Evolutionary conservation across 2,329 filamentous ascomycete genomes (phyloP), one percentile per base, ranked within the genome.

Genomic region (Paracorniculantispora psalliotae): DNA sequence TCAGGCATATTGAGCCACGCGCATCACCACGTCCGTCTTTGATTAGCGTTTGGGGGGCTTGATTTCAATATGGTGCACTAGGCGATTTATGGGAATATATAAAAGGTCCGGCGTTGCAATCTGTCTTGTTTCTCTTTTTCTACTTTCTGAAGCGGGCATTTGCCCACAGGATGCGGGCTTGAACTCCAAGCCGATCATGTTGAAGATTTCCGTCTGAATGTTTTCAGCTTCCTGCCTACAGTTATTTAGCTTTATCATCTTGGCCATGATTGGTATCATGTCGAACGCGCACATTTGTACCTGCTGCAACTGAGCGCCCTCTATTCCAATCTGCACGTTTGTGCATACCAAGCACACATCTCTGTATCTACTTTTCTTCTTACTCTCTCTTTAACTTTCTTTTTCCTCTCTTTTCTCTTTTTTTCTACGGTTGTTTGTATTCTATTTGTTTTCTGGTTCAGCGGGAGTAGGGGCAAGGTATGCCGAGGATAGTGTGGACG

Each of bases 1-100:
- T 37, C 81, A 83, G 68, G 80, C 81, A 4, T 79, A 78, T 59
- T 81, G 54, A 68, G 59, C 39, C 60, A 23, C 47, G 48, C 46
- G 33, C n/a, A 53, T 59, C 10, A 28, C 41, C 25, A 21, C 47
- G 41, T 55, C n/a, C 39, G 56, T 57, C 54, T 55, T 51, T 47
- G 51, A 57, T 57, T 60, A 26, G 37, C 46, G 35, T 26, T 33
- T n/a, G 30, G 43, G 41, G 26, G 46, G 25, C 33, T 41, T 49
- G 43, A 17, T 48, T 49, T 30, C 26, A 33, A 28, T 19, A 51
- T 51, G 56, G 47, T 51, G 56, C 44, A 46, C 43, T 37, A 37
- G 48, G 56, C 39, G 37, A 46, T 51, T 37, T 46, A 30, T 41
- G 55, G 41, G 30, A 46, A 39, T 62, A 39, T 30, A 59, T 15